Evolutionary conservation across 2,329 filamentous ascomycete genomes (phyloP).

Genomic region (Penicillium expansum): DNA sequence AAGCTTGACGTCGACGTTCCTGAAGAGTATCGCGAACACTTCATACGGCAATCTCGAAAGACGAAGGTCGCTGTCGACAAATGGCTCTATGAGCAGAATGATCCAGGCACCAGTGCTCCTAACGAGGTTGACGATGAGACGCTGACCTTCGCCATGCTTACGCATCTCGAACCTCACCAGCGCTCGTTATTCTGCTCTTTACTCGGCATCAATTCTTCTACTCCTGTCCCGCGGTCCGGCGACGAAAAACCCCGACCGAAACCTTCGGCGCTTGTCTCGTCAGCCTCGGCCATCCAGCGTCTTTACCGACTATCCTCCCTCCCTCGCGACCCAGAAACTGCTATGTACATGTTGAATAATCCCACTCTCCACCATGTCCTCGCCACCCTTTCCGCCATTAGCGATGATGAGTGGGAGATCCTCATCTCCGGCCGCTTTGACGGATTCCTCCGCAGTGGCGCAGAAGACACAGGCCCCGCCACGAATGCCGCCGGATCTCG

Average conservation of each 20-base stretch:
- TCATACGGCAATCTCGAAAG: slow-evolving; percentile 86
- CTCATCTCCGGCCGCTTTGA: slow-evolving; percentile 91
- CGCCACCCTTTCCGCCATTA: slow-evolving; percentile 82
- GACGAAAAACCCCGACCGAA: slow-evolving; percentile 65
- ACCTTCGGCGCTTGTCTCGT: slow-evolving; percentile 72
- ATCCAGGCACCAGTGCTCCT: slow-evolving; percentile 69
- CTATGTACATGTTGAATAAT: slow-evolving; percentile 82
- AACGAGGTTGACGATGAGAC: slow-evolving; percentile 94
- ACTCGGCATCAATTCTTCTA: slow-evolving; percentile 57
- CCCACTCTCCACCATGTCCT: slow-evolving; percentile 79
- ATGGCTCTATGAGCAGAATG: slow-evolving; percentile 80
- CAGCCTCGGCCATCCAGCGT: slow-evolving; percentile 75
- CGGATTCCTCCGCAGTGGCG: slow-evolving; percentile 91
- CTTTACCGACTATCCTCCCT: slow-evolving; percentile 71
- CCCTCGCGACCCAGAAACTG: slow-evolving; percentile 81
- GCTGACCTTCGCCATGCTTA: slow-evolving; percentile 87
- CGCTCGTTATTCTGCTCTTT: slow-evolving; percentile 80
- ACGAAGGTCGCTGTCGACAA: slow-evolving; percentile 86
- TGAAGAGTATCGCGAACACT: slow-evolving; percentile 89
- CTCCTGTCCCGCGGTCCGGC: slow-evolving; percentile 58
- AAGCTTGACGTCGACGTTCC: slow-evolving; percentile 93
- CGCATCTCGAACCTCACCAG: slow-evolving; percentile 73
- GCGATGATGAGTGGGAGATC: slow-evolving; percentile 93
- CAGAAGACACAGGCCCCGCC: slow-evolving; percentile 55
- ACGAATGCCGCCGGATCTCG: slow-evolving; percentile 26